Evolutionary conservation across 2,329 filamentous ascomycete genomes (phyloP), one percentile per base, ranked within the genome.

Genomic region (Bipolaris victoriae): DNA sequence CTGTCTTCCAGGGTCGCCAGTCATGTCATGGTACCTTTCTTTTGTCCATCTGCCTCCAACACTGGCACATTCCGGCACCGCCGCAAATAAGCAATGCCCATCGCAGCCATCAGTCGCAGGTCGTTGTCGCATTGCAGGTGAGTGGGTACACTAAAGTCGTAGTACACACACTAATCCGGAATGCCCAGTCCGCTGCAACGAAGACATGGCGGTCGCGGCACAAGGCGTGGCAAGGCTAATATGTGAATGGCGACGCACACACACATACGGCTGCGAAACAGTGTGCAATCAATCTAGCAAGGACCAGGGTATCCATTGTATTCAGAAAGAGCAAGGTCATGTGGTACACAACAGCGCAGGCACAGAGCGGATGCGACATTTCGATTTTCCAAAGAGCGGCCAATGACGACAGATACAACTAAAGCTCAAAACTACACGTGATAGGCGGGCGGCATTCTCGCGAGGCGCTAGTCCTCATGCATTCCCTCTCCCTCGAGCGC

Each of bases 61-160:
- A 31, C 24, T 39, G 46, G n/a, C 24, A 33, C 40, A 24, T 39
- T 31, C 35, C 45, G 57, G 24, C 31, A 47, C 55, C 22, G 40
- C 24, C 41, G 37, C 36, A 24, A 35, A 49, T 51, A 36, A 52
- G 13, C 5, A n/a, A 37, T 29, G 10, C 5, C 22, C 15, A 39
- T 29, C 39, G 49, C 45, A 33, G 54, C 59, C 55, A 55, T 51
- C 53, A 22, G 49, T 31, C 35, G 26, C n/a, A 29, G 3, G 29
- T 31, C 29, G 29, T 10, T 5, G 49, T 31, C 35, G 26, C n/a
- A 29, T 40, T 49, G 31, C 33, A 48, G 46, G 41, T 47, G 31
- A 37, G 46, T 58, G 50, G 55, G 50, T 49, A 54, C 50, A 40
- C 55, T 55, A 58, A 44, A 48, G 31, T 33, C 31, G 41, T 58